Base-by-base conservation (phyloP, 2,329 filamentous ascomycete genomes). In the Fusarium liriodendri region DNA sequence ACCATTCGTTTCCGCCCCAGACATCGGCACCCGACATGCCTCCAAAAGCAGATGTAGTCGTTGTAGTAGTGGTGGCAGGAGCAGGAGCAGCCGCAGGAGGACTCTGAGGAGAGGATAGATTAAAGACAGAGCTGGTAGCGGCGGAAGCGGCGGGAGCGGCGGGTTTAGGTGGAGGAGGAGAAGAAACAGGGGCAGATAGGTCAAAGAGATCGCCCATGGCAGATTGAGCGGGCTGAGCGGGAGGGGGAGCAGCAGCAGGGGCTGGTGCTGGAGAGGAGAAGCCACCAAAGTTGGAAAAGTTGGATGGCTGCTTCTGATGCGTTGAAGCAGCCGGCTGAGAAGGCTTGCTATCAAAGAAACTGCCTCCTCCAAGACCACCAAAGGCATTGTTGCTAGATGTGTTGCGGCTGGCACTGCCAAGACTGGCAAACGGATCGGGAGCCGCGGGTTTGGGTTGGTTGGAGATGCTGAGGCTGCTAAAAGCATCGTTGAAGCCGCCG, bases 1-100 rank as follows among this genome's bases (percentile, higher is more conserved):
- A 89, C 97, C 97, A 99, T 4, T 94, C 95, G 82, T 96, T 94
- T 67, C 89, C 89, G 54, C 95, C 95, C 95, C 95, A 98, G 0
- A 95, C 92, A 79, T 97, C 94, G 67, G 93, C 84, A 62, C 84
- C 84, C 2, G 84, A 86, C 67, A 86, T 80, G 62, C 79, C 84
- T 61, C 82, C 83, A 81, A 84, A 70, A 72, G 83, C 72, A 79
- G 80, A 69, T 75, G 82, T 82, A 61, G 79, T 72, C 16, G 80
- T 72, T 27, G 69, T 66, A 10, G 64, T 50, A 10, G 78, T 70
- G 68, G 82, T 78, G 4, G 84, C 78, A 6, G 83, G 77, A 4
- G 87, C 80, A 2, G 85, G 81, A 0, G 84, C 78, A 2, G 85
- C 81, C 0, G 84, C 77, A 2, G 87, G 81, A 71, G 88, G 87